These are phyloP conservation scores for Lablab purpureus DNA, from an alignment of 306 rosid genomes.

Conservation along the genomic window DNA sequence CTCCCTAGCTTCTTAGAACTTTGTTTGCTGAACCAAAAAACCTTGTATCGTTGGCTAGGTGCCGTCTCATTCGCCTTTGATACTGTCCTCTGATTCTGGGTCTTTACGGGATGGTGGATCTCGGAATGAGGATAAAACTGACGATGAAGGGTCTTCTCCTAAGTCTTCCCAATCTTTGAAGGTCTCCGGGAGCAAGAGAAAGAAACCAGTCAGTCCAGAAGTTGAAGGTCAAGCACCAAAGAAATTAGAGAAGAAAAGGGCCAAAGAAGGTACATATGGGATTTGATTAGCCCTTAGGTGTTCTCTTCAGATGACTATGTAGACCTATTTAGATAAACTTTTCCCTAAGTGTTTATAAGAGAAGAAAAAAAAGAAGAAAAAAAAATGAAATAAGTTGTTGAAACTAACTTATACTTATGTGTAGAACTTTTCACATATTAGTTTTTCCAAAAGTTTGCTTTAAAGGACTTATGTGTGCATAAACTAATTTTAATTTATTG, in stretches of 20 bases:
- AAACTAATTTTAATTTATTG: too few species aligned
- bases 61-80: slow-evolving; percentile 58
- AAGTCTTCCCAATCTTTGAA: slow-evolving; percentile 47
- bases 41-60: slow-evolving; percentile 56
- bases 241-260: slow-evolving; percentile 47
- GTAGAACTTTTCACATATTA: too few species aligned
- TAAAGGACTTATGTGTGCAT: too few species aligned
- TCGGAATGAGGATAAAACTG: slow-evolving; percentile 47
- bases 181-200: slow-evolving; percentile 41
- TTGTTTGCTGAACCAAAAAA: slow-evolving; percentile 14
- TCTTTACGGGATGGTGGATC: slow-evolving; percentile 49
- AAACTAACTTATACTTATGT: too few species aligned
- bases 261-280: slow-evolving; percentile 55
- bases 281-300: slow-evolving; percentile 29
- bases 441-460: too few species aligned
- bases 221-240: slow-evolving; percentile 51
- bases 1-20: background rate
- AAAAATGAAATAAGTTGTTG: too few species aligned
- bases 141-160: slow-evolving; percentile 52
- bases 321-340: too few species aligned
- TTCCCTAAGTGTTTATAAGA: too few species aligned
- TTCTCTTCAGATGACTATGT: slow-evolving; percentile 23
- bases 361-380: too few species aligned
- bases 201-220: slow-evolving; percentile 47
- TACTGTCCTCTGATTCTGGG: slow-evolving; percentile 71